A percentile compares a stretch with the other conserved stretches of the same genome.
These are phyloP conservation scores for Gillenia trifoliata DNA, from an alignment of 306 rosid genomes.

Conservation along the genomic window DNA sequence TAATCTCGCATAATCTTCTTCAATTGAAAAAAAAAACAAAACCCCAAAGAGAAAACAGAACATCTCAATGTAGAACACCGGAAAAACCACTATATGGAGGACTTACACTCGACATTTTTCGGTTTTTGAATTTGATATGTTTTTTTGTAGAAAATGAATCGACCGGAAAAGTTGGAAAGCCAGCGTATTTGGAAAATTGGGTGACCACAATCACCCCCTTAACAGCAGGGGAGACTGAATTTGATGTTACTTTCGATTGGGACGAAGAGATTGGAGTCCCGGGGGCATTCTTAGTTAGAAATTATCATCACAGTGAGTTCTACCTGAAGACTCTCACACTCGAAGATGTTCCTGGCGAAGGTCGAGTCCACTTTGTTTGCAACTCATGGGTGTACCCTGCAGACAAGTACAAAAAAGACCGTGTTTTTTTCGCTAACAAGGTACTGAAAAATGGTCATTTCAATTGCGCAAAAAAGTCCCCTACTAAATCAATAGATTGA, in stretches of 20 bases:
- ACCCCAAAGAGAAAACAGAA: neutral
- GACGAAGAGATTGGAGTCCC: slow-evolving; percentile 53
- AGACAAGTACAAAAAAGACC: slow-evolving; percentile 47
- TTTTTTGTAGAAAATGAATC: slow-evolving; percentile 36
- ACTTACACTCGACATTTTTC: neutral
- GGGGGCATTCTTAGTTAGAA: slow-evolving; percentile 66
- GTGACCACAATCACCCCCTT: slow-evolving; percentile 35
- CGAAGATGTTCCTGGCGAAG: slow-evolving; percentile 64
- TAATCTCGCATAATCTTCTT: too few species aligned
- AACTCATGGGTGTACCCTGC: slow-evolving; percentile 87
- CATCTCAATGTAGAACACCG: neutral
- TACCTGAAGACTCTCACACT: slow-evolving; percentile 60
- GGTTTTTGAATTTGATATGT: neutral
- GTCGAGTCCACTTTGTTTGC: slow-evolving; percentile 62
- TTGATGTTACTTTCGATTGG: slow-evolving; percentile 56
- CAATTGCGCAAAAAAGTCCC: neutral
- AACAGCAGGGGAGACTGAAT: slow-evolving; percentile 53
- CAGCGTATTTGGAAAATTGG: slow-evolving; percentile 62
- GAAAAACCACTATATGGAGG: neutral
- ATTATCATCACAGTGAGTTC: slow-evolving; percentile 65
- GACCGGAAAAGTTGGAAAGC: slow-evolving; percentile 55
- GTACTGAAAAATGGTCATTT: slow-evolving; percentile 12
- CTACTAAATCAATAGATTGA: neutral
- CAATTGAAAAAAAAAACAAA: neutral
- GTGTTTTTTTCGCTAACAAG: slow-evolving; percentile 78